Evolutionary conservation across 139 green algal species (phyloP).

Genomic region (Picocystis salinarum): DNA sequence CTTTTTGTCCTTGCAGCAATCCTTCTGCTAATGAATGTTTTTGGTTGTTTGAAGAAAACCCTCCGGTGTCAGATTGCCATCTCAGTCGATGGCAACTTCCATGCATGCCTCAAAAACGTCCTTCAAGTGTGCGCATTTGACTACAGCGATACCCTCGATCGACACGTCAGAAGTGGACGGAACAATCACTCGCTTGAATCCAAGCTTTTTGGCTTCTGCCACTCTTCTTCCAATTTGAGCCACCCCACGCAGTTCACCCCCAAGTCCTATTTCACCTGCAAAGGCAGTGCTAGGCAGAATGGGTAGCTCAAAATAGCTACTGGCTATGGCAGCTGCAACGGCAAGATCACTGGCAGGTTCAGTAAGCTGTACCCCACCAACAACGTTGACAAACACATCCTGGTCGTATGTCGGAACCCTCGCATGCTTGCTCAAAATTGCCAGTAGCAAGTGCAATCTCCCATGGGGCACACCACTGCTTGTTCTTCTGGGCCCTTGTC

Average conservation of each 20-base stretch:
- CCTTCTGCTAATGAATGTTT: too few species aligned
- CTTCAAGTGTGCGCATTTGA: too few species aligned
- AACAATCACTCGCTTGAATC: slow-evolving; percentile 30
- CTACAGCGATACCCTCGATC: too few species aligned
- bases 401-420: slow-evolving; percentile 2
- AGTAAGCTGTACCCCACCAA: slow-evolving; percentile 28
- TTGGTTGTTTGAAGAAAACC: too few species aligned
- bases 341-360: slow-evolving; percentile 58
- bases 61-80: too few species aligned
- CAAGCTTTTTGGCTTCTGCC: slow-evolving; percentile 32
- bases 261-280: slow-evolving; percentile 56
- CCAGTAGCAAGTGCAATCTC: slow-evolving; percentile 49
- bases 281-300: slow-evolving; percentile 21
- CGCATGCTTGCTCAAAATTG: slow-evolving; percentile 51
- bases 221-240: slow-evolving; percentile 29
- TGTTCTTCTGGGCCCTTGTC: not conserved
- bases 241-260: slow-evolving; percentile 41
- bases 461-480: not conserved
- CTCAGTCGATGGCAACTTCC: too few species aligned
- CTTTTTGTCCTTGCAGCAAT: too few species aligned
- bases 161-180: too few species aligned
- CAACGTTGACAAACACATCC: slow-evolving; percentile 54
- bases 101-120: too few species aligned
- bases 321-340: slow-evolving; percentile 34
- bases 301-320: slow-evolving; percentile 24